Percentiles rank a stretch among this genome's conserved stretches.
Evolutionary conservation across 768 basidiomycete species (phyloP).

Genomic region (Sarcomyxa edulis): DNA sequence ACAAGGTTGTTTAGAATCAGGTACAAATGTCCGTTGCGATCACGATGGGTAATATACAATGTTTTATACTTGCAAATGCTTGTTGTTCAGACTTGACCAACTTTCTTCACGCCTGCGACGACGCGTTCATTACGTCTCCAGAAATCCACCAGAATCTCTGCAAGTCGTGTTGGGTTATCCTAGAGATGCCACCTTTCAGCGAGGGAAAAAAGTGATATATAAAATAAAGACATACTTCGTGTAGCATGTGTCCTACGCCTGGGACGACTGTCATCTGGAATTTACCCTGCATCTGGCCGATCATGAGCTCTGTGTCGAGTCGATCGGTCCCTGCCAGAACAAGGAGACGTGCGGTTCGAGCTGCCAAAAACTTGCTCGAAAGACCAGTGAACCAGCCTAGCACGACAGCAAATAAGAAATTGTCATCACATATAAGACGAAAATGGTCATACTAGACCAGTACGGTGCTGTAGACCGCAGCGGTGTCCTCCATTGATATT

Average conservation of each 20-base stretch:
- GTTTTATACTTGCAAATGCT: background rate
- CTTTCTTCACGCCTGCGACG: slow-evolving; percentile 53
- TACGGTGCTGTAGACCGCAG: slow-evolving; percentile 80
- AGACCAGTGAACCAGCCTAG: slow-evolving; percentile 92
- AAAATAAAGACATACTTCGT: slow-evolving; percentile 60
- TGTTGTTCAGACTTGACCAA: slow-evolving; percentile 36
- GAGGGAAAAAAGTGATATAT: slow-evolving; percentile 1
- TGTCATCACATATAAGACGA: background rate
- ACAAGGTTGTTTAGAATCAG: background rate
- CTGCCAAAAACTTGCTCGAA: slow-evolving; percentile 71
- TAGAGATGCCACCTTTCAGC: slow-evolving; percentile 24
- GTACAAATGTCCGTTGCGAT: background rate
- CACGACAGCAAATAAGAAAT: background rate
- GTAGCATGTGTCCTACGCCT: slow-evolving; percentile 89
- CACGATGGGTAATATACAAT: background rate
- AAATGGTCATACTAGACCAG: slow-evolving; percentile 67
- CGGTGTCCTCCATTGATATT: slow-evolving; percentile 80
- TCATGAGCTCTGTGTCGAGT: slow-evolving; percentile 90
- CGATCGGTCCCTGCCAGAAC: slow-evolving; percentile 91
- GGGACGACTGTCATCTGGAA: slow-evolving; percentile 90
- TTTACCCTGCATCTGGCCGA: slow-evolving; percentile 95
- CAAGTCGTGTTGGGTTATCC: slow-evolving; percentile 83
- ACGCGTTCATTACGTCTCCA: slow-evolving; percentile 85
- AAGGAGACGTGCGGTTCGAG: slow-evolving; percentile 78
- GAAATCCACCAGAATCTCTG: slow-evolving; percentile 81